Evolutionary conservation across 768 basidiomycete genomes (phyloP), one percentile per base, ranked within the genome.

Genomic region (Lactarius hengduanensis): DNA sequence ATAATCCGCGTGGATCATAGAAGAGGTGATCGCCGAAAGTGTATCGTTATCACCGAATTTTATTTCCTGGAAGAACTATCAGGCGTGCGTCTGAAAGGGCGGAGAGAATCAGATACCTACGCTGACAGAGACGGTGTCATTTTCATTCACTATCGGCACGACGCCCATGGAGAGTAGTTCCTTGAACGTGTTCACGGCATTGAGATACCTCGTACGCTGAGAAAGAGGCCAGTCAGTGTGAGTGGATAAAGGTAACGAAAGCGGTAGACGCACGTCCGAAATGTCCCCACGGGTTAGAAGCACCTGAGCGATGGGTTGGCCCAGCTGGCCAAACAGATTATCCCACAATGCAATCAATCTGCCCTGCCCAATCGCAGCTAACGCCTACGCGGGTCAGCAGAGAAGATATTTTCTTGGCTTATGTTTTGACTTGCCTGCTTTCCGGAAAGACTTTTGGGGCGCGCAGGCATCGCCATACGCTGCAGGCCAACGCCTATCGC

Each of bases 31-130:
- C 22, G 97, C 97, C 47, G 96, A 98, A 20, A 99, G 80, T 0
- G 96, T 98, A 75, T 99, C 97, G 76, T 98, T 98, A 79, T 98
- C 97, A 57, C 97, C 97, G 71, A 99, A 99, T 91, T 95, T 96
- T 69, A 99, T 98, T 89, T 99, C 97, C 94, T 96, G 73, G 10
- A 34, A 40, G 10, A n/a, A 45, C 13, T 5, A 36, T 63, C 41
- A 64, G 38, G 50, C 45, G 20, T 30, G 38, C 4, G 26, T 26
- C 32, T 3, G n/a, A n/a, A 38, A 22, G 11, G 15, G 20, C 3
- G 26, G 15, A 8, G 55, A 7, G 1, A 40, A 32, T 6, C 26
- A 22, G 2, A 22, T 8, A 85, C 92, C 75, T 74, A 96, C 94
- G 78, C 94, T 94, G 65, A 99, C 97, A 28, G 96, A 96, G 41